Percentiles rank a stretch among this genome's conserved stretches.
Evolutionary conservation across 192 early-diverging fungal species (phyloP).

Genomic region (Backusella australiensis): DNA sequence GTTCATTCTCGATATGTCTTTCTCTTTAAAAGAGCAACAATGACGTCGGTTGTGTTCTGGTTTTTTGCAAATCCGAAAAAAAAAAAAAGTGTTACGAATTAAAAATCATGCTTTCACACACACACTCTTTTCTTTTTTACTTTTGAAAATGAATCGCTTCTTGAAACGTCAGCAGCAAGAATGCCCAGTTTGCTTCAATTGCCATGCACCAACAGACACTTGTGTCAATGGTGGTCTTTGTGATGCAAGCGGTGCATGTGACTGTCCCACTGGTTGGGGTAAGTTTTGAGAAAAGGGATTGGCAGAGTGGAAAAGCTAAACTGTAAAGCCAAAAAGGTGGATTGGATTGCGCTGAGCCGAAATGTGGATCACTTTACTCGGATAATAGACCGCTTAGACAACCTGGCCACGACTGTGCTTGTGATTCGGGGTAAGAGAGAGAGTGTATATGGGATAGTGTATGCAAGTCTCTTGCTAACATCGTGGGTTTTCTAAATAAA

Average conservation of each 20-base stretch:
- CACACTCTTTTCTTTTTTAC: background rate
- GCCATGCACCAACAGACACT: slow-evolving; percentile 24
- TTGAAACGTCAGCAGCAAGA: slow-evolving; percentile 37
- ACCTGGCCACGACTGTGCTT: slow-evolving; percentile 19
- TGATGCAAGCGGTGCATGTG: slow-evolving; percentile 53
- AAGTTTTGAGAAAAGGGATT: background rate
- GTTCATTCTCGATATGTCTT: background rate
- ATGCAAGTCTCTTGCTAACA: background rate
- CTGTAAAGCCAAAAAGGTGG: slow-evolving; percentile 11
- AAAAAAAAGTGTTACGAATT: background rate
- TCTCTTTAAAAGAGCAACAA: background rate
- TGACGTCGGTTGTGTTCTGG: background rate
- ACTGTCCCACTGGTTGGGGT: slow-evolving; percentile 67
- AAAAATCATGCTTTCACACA: slow-evolving; percentile 4
- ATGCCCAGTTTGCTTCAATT: slow-evolving; percentile 38
- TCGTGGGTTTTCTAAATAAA: background rate
- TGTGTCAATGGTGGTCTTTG: slow-evolving; percentile 41
- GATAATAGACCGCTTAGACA: slow-evolving; percentile 18
- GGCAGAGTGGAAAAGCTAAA: background rate
- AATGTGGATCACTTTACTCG: slow-evolving; percentile 30
- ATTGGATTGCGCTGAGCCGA: slow-evolving; percentile 27
- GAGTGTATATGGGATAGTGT: background rate
- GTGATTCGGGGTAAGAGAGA: slow-evolving; percentile 32
- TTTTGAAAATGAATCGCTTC: background rate
- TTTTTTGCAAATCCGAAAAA: background rate